Percentiles rank a stretch among this genome's conserved stretches.
phyloP scores from a whole-genome alignment of 164 flowering plant genomes.

The Tinospora cordifolia region DNA sequence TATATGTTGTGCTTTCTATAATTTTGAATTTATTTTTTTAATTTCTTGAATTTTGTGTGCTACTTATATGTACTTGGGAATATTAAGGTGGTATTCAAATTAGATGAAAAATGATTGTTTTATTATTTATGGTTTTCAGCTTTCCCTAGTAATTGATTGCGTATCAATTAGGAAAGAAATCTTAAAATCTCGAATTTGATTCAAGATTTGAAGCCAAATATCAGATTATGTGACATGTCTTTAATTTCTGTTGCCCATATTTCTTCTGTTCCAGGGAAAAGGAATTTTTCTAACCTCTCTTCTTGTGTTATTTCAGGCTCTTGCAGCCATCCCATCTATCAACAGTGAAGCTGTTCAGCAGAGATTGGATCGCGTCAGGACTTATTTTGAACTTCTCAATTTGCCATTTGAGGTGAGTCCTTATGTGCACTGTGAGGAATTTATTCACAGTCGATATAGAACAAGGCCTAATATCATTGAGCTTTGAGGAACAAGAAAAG shows the following conservation, averaged over 20 bases:
- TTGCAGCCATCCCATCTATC: constrained; percentile 91
- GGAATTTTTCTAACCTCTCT: background rate
- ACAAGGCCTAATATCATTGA: background rate
- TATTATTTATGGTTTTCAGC: too few relatives aligned
- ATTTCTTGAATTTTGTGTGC: too few relatives aligned
- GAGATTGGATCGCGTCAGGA: constrained; percentile 83
- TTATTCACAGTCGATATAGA: background rate
- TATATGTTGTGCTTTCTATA: too few relatives aligned
- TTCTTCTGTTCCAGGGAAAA: background rate
- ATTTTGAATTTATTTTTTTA: too few relatives aligned
- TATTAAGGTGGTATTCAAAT: too few relatives aligned
- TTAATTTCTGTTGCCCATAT: background rate
- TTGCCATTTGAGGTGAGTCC: constrained; percentile 77
- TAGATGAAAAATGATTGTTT: too few relatives aligned
- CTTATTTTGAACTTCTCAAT: constrained; percentile 84
- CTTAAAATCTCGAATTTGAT: too few relatives aligned
- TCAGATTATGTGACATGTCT: too few relatives aligned
- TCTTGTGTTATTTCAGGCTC: constrained; percentile 45
- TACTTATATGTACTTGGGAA: too few relatives aligned
- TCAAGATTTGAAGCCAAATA: too few relatives aligned
- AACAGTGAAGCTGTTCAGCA: constrained; percentile 80
- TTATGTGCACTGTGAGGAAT: background rate
- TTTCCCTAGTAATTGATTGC: too few relatives aligned
- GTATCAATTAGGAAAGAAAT: too few relatives aligned
- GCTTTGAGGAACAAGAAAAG: background rate